Evolutionary conservation across 164 flowering plant species (phyloP), one percentile per base, ranked within the genome.

Genomic region (Kingdonia uniflora): DNA sequence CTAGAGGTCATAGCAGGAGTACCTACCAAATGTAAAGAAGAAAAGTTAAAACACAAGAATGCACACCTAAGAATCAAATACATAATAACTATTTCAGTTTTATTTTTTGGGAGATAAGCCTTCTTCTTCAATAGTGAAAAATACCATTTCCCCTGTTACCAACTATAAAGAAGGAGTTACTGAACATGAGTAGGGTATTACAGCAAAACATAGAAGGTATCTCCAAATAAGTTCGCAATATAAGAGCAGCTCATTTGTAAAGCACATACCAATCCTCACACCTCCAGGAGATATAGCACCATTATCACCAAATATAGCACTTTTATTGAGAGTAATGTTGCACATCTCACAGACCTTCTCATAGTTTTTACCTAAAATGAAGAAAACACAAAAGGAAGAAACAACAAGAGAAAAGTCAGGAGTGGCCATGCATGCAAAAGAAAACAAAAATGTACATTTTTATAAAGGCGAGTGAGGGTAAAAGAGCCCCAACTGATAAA

Each of bases 1-100:
- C 96, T 76, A 22, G 99, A 56, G 48, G 99, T 82, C 96, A 86
- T 92, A 17, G 95, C 96, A 55, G 95, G 88, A 17, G 95, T 80
- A 52, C 98, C 98, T 84, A 68, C 51, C 21, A 23, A 50, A 17
- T 19, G 14, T 17, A 12, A 29, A 52, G 40, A 49, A 52, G 19
- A 16, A 29, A 37, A 44, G 39, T 15, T 21, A 40, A 29, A 39
- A 33, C 11, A 25, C 15, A n/a, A n/a, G n/a, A n/a, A n/a, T n/a
- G n/a, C n/a, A n/a, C n/a, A 22, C 0, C 25, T 39, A 19, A 15
- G 0, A 26, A 41, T 8, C 29, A 8, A 39, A 3, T 25, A 8
- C 13, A 7, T 13, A 4, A 29, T 8, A 29, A 29, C 4, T 29
- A 29, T 29, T 29, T 29, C n/a, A n/a, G n/a, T n/a, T n/a, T n/a